Evolutionary conservation across 495 filamentous ascomycete species (phyloP), one percentile per base, ranked within the genome.

Genomic region (Bombardia bombarda): DNA sequence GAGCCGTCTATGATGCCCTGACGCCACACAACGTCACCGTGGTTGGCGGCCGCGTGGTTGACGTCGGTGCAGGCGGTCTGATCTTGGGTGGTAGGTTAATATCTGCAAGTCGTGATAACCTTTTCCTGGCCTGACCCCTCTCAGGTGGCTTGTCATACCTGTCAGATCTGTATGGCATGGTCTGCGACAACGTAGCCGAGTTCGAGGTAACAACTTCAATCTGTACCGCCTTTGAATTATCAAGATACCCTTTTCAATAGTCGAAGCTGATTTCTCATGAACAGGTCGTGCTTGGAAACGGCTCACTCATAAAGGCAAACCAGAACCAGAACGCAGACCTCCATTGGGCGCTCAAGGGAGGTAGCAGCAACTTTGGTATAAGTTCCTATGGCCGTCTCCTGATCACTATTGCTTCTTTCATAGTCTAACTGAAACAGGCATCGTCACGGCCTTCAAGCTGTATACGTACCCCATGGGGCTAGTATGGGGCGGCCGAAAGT

Each of bases 281-380:
- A n/a, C n/a, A n/a, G n/a, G n/a, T 59, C 2, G 62, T 69, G 4
- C 32, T 65, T 3, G 52, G 68, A 24, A 53, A 73, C 49, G 71
- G 70, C 1, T 51, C 50, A 0, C 50, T 77, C 32, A 53, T 73
- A 10, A 42, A 40, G 19, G 40, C 60, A 8, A 68, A 60, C 43
- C 48, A 55, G 24, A 50, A 43, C 9, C 41, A 40, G 10, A 36
- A 75, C 48, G n/a, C 57, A 4, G 73, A 78, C 50, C 63, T 79
- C 2, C 76, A 61, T 56, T 70, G 66, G 58, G 74, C 70, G 16
- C 57, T 78, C 36, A 73, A 72, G 51, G 73, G 72, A 1, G 69
- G 63, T 45, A 66, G 56, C 47, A 51, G 49, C 34, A 75, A 71
- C 55, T 76, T 75, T 38, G 26, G 26, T 30, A 30, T 30, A 13